These are phyloP conservation scores for Emmonsiellopsis sp. DNA, from an alignment of 2,329 filamentous ascomycete genomes.

Conservation along the genomic window DNA sequence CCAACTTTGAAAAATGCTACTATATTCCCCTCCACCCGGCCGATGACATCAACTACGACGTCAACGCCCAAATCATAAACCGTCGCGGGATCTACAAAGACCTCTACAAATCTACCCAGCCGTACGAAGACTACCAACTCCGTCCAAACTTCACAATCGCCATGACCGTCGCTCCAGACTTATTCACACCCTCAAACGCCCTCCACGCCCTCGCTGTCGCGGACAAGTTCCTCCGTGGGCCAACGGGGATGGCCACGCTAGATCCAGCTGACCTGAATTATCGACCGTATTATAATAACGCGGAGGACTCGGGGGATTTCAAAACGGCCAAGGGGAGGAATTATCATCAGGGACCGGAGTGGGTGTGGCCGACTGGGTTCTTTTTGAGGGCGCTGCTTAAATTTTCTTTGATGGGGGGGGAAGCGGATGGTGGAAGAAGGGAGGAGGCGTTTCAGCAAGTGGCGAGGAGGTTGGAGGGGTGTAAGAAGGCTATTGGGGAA, in stretches of 20 bases:
- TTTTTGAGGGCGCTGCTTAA: slow-evolving; percentile 86
- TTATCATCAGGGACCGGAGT: slow-evolving; percentile 97
- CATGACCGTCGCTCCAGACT: slow-evolving; percentile 83
- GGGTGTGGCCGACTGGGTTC: slow-evolving; percentile 95
- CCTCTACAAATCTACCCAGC: slow-evolving; percentile 84
- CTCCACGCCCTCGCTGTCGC: slow-evolving; percentile 70
- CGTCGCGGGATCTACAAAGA: slow-evolving; percentile 98
- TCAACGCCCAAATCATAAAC: slow-evolving; percentile 73
- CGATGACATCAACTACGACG: slow-evolving; percentile 68
- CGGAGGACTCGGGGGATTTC: slow-evolving; percentile 85
- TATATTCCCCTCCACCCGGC: slow-evolving; percentile 64
- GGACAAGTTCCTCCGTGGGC: slow-evolving; percentile 71
- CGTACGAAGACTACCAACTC: slow-evolving; percentile 96
- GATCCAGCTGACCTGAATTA: slow-evolving; percentile 92
- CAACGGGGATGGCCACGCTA: slow-evolving; percentile 89
- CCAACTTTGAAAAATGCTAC: slow-evolving; percentile 87
- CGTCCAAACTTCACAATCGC: slow-evolving; percentile 90
- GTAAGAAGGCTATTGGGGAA: slow-evolving; percentile 72
- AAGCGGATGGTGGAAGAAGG: slow-evolving; percentile 31
- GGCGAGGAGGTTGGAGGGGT: slow-evolving; percentile 69
- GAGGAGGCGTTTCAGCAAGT: slow-evolving; percentile 93
- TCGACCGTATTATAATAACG: slow-evolving; percentile 88
- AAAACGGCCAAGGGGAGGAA: slow-evolving; percentile 89
- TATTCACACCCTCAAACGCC: slow-evolving; percentile 74
- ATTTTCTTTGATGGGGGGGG: slow-evolving; percentile 60